These are phyloP conservation scores for Thuja plicata DNA, from an alignment of 83 land plant species.

Conservation along the genomic window DNA sequence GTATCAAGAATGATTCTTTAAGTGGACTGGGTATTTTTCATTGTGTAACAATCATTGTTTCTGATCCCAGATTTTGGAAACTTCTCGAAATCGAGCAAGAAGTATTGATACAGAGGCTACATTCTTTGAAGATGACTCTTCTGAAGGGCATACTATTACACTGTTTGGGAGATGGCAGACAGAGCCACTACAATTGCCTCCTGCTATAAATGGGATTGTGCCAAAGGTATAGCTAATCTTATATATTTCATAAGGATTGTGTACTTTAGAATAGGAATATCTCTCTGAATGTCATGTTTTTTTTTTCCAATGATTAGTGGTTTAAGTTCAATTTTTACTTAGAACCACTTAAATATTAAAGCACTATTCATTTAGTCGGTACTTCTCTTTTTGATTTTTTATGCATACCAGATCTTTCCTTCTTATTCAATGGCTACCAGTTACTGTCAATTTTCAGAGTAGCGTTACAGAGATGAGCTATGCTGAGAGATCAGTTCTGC, in stretches of 20 bases:
- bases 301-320: background rate
- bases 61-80: conserved; percentile 49
- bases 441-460: background rate
- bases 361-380: background rate
- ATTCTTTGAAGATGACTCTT: conserved; percentile 28
- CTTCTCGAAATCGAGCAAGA: conserved; percentile 21
- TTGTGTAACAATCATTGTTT: background rate
- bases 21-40: background rate
- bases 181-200: conserved; percentile 72
- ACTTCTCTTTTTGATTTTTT: background rate
- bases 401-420: background rate
- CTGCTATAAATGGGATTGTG: conserved; percentile 89
- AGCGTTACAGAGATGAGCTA: background rate
- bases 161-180: conserved; percentile 97
- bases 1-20: conserved; percentile 8
- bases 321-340: background rate
- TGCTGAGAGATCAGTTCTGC: conserved; percentile 5
- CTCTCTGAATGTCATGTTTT: too few species aligned
- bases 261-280: background rate
- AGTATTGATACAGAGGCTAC: conserved; percentile 19
- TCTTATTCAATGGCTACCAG: background rate
- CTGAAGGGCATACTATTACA: conserved; percentile 26
- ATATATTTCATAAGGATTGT: background rate
- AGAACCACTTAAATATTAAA: background rate
- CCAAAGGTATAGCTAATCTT: conserved; percentile 67